phyloP scores from a whole-genome alignment of 495 filamentous ascomycete genomes.

The Penicillium soppii region DNA sequence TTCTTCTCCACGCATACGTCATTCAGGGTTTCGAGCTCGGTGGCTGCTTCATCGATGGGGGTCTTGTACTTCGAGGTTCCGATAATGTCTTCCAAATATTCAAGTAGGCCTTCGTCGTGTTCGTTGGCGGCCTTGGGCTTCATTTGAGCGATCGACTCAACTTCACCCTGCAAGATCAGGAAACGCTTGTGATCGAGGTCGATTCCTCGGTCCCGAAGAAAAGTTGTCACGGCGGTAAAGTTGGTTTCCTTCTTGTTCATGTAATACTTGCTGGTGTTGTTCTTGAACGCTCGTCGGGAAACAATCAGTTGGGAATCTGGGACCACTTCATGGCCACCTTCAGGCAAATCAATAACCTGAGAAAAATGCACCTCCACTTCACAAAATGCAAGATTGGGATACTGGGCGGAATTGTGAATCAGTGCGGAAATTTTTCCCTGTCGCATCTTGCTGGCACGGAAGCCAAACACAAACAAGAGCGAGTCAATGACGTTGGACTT shows the following conservation, averaged over 20 bases:
- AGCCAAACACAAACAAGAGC: conserved; percentile 95
- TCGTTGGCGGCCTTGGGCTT: conserved; percentile 93
- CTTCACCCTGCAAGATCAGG: conserved; percentile 94
- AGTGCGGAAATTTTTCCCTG: conserved; percentile 97
- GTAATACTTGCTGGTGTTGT: conserved; percentile 96
- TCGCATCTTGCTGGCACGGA: conserved; percentile 98
- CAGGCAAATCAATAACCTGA: conserved; percentile 84
- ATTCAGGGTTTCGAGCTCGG: conserved; percentile 87
- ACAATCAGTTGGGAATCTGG: conserved; percentile 82
- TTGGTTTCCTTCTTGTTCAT: conserved; percentile 86
- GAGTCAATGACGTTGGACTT: conserved; percentile 99
- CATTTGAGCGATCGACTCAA: conserved; percentile 99
- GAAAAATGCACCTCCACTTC: conserved; percentile 96
- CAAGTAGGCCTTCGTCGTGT: conserved; percentile 92
- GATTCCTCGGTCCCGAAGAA: conserved; percentile 86
- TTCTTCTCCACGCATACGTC: conserved; percentile 94
- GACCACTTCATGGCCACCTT: conserved; percentile 68
- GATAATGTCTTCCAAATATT: conserved; percentile 98
- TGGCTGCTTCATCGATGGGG: conserved; percentile 89
- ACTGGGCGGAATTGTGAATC: conserved; percentile 91
- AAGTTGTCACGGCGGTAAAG: conserved; percentile 83
- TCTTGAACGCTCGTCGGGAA: conserved; percentile 92
- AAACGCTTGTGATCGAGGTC: conserved; percentile 99
- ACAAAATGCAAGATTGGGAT: conserved; percentile 81
- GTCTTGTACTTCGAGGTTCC: conserved; percentile 97